These are phyloP conservation scores for Ophiostoma sp. DNA, from an alignment of 2,329 filamentous ascomycete species.

Conservation along the genomic window DNA sequence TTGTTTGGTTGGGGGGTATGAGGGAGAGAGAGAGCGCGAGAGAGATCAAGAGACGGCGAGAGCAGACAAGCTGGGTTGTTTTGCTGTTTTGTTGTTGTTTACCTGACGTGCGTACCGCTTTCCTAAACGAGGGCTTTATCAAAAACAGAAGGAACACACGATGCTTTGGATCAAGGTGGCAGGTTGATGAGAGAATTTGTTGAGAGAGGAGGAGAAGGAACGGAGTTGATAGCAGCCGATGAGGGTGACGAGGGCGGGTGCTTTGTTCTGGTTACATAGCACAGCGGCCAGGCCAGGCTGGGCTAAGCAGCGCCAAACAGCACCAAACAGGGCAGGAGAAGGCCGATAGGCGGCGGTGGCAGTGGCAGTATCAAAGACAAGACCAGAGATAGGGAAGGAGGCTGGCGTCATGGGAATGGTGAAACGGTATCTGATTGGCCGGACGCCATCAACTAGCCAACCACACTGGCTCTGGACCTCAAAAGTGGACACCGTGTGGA, in stretches of 20 bases:
- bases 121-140: background rate
- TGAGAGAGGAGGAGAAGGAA: slow-evolving; percentile 16
- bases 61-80: background rate
- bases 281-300: background rate
- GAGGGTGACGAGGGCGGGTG: slow-evolving; percentile 14
- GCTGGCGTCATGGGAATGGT: slow-evolving; percentile 26
- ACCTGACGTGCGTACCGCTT: background rate
- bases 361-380: background rate
- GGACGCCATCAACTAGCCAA: slow-evolving; percentile 15
- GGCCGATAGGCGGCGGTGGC: background rate
- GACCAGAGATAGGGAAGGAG: slow-evolving; percentile 14
- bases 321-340: slow-evolving; percentile 13
- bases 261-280: slow-evolving; percentile 3
- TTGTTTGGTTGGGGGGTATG: background rate
- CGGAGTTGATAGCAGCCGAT: slow-evolving; percentile 1
- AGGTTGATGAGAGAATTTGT: slow-evolving; percentile 17
- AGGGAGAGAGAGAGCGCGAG: background rate
- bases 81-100: slow-evolving; percentile 1
- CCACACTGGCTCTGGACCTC: background rate
- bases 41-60: background rate
- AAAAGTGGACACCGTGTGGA: background rate
- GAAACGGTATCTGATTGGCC: slow-evolving; percentile 20
- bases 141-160: background rate
- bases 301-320: slow-evolving; percentile 4
- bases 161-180: background rate